Base-by-base conservation (phyloP, 495 filamentous ascomycete species). In the Tuber aestivum region DNA sequence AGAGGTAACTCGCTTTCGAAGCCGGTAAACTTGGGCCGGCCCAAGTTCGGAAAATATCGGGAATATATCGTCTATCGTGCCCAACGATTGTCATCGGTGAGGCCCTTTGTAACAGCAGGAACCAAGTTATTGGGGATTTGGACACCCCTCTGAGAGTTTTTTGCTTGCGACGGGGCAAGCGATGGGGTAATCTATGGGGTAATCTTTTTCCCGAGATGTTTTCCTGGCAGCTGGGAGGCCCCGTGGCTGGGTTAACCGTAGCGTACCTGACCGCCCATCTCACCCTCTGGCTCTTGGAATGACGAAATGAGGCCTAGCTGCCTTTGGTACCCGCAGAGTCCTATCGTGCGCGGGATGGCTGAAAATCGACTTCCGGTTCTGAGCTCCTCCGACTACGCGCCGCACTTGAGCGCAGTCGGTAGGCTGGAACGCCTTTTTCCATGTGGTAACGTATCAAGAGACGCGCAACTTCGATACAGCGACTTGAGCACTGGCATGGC, bases 171-270 rank as follows among this genome's bases (percentile, higher is more conserved):
- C 18, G 14, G 27, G 14, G 56, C 27, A 65, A 65, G 7, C 14
- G 27, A 65, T 65, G 56, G 56, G 56, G 56, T 65, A 65, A 65
- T 65, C 56, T 35, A 65, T 65, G 56, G 56, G 56, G 56, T 35
- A 65, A 65, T 65, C 18, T 65, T 65, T 27, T 61, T 65, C 56
- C 56, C 27, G 56, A 27, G 27, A 35, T 35, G 12, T n/a, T 61
- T n/a, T 32, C 3, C 4, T 10, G 1, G 56, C 48, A 0, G 23
- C 23, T n/a, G 1, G 56, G n/a, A 18, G 56, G 56, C 0, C n/a
- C 12, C 23, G 12, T 16, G 56, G 56, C 32, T 61, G 32, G 27
- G 56, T 65, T 65, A 65, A 18, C 27, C 16, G 16, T 35, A 35
- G 1, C 32, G 23, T 35, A 35, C 27, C 3, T 32, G 56, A 27